Evolutionary conservation across 352 stramenopile genomes (phyloP).

Genomic region (Pythium apleroticum): DNA sequence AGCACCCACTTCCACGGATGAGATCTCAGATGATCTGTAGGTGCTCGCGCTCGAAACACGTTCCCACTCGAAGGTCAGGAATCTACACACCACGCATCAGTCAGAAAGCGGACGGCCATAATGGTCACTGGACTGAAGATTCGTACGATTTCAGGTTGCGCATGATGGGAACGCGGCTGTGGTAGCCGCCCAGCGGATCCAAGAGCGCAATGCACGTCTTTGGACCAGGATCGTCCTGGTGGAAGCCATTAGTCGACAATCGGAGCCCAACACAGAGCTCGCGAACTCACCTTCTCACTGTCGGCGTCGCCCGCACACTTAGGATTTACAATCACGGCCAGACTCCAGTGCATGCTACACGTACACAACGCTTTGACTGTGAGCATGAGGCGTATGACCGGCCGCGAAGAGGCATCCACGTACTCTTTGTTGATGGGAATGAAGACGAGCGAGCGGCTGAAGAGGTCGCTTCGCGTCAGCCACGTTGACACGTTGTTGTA

Average conservation of each 20-base stretch:
- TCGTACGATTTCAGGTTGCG: constrained; percentile 61
- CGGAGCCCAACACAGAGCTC: neutral
- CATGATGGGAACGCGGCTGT: constrained; percentile 55
- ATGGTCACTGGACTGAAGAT: no score
- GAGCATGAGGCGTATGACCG: neutral
- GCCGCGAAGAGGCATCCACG: constrained; percentile 8
- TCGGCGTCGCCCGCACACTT: constrained; percentile 34
- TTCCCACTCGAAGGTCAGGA: constrained; percentile 37
- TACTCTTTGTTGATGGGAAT: constrained; percentile 88
- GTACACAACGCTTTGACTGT: neutral
- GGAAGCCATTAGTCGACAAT: neutral
- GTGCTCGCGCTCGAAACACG: constrained; percentile 63
- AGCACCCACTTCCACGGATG: constrained; percentile 11
- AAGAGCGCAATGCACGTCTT: constrained; percentile 64
- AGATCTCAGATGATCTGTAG: constrained; percentile 34
- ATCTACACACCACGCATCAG: neutral
- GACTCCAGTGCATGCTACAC: constrained; percentile 77
- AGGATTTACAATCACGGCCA: constrained; percentile 79
- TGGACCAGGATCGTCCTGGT: neutral
- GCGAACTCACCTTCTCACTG: constrained; percentile 30
- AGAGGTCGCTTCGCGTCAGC: constrained; percentile 62
- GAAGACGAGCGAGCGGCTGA: constrained; percentile 77
- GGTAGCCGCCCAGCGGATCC: constrained; percentile 71
- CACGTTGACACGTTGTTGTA: constrained; percentile 83
- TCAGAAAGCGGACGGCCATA: neutral